Evolutionary conservation across 2,329 filamentous ascomycete genomes (phyloP).

Genomic region (Cladophialophora bantiana): DNA sequence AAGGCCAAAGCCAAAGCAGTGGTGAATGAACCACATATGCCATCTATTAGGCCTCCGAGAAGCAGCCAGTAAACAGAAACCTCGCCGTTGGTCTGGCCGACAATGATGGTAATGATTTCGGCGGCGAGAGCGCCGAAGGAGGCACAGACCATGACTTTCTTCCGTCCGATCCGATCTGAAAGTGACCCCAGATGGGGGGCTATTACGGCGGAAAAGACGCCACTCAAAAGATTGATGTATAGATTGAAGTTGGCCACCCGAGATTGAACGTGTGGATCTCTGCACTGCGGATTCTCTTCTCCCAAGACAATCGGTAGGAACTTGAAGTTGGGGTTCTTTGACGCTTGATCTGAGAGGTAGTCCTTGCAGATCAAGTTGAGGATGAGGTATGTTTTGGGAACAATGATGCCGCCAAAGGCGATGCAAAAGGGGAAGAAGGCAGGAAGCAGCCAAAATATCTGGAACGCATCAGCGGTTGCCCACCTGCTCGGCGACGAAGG

Average conservation of each 20-base stretch:
- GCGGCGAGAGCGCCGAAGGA: slow-evolving; percentile 75
- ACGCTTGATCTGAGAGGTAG: slow-evolving; percentile 75
- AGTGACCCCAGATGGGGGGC: slow-evolving; percentile 83
- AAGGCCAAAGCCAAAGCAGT: slow-evolving; percentile 78
- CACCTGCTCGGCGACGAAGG: slow-evolving; percentile 12
- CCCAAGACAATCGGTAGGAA: slow-evolving; percentile 71
- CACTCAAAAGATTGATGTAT: slow-evolving; percentile 74
- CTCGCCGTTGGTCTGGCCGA: slow-evolving; percentile 74
- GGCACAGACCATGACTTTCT: slow-evolving; percentile 73
- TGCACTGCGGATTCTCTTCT: slow-evolving; percentile 78
- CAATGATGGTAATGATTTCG: slow-evolving; percentile 79
- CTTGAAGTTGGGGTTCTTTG: slow-evolving; percentile 64
- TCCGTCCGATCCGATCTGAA: slow-evolving; percentile 86
- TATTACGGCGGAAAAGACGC: slow-evolving; percentile 78
- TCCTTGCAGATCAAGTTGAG: slow-evolving; percentile 81
- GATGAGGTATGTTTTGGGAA: slow-evolving; percentile 88
- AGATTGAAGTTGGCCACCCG: slow-evolving; percentile 80
- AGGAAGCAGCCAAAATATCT: slow-evolving; percentile 83
- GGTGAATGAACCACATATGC: slow-evolving; percentile 86
- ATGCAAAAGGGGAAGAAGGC: slow-evolving; percentile 83
- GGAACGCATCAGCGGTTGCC: slow-evolving; percentile 23
- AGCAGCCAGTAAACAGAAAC: slow-evolving; percentile 82
- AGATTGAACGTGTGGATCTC: slow-evolving; percentile 77
- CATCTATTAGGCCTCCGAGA: slow-evolving; percentile 78
- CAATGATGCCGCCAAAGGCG: slow-evolving; percentile 83